Evolutionary conservation across 2,329 filamentous ascomycete species (phyloP).

Genomic region (Aspergillus pseudoglaucus): DNA sequence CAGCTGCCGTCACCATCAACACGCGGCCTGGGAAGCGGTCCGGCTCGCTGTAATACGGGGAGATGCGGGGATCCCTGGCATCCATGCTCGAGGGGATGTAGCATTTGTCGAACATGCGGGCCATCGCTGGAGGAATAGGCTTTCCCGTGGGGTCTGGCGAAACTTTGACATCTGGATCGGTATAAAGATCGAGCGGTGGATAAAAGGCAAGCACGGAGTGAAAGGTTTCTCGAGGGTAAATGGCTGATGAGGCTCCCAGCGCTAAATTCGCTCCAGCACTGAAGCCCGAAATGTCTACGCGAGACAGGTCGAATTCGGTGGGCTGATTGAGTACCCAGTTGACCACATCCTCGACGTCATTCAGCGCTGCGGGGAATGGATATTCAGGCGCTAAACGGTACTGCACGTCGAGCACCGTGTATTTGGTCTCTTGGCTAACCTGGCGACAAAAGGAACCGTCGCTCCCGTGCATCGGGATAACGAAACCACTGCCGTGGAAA

Average conservation of each 20-base stretch:
- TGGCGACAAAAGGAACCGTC: slow-evolving; percentile 26
- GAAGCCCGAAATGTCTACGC: slow-evolving; percentile 36
- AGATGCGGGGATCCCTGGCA: slow-evolving; percentile 26
- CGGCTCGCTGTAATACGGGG: slow-evolving; percentile 20
- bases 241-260: slow-evolving; percentile 23
- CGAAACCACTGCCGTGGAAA: slow-evolving; percentile 30
- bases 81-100: slow-evolving; percentile 22
- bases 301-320: slow-evolving; percentile 26
- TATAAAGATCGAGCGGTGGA: slow-evolving; percentile 20
- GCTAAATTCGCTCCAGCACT: slow-evolving; percentile 39
- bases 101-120: slow-evolving; percentile 24
- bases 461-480: slow-evolving; percentile 24
- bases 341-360: slow-evolving; percentile 37
- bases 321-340: slow-evolving; percentile 29
- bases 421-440: slow-evolving; percentile 18
- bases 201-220: slow-evolving; percentile 29
- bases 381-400: slow-evolving; percentile 38
- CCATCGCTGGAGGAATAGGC: slow-evolving; percentile 16
- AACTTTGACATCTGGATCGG: slow-evolving; percentile 12
- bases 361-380: slow-evolving; percentile 34
- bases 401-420: slow-evolving; percentile 31
- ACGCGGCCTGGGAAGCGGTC: slow-evolving; percentile 23
- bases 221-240: slow-evolving; percentile 27
- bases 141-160: slow-evolving; percentile 16
- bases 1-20: slow-evolving; percentile 25